Evolutionary conservation across 495 filamentous ascomycete species (phyloP), one percentile per base, ranked within the genome.

Genomic region (Daldinia concentrica): DNA sequence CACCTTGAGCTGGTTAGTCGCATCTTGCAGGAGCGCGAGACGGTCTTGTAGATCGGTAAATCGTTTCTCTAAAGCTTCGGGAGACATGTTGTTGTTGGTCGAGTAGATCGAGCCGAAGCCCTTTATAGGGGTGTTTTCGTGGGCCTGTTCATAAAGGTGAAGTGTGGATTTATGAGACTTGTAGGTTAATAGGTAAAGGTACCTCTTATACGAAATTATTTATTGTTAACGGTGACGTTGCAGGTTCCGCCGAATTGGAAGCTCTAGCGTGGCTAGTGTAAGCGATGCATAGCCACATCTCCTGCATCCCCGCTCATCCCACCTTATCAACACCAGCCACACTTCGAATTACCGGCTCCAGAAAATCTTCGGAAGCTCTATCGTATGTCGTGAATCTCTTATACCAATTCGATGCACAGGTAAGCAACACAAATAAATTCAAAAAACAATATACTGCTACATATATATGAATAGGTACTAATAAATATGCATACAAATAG

Each of bases 1-100:
- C n/a, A 90, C 87, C 62, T 90, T 85, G 24, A 90, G 87, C 68
- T 91, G 84, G 71, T 84, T 86, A 36, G 92, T 87, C 17, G 89
- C 83, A 56, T 91, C 87, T 54, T 91, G 90, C 14, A 96, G 84
- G 67, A 88, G 83, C 62, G 85, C 83, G 34, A 95, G 84, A 54
- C 92, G 90, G 59, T 86, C 83, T 34, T 90, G 86, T 27, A 95
- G 84, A 52, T 78, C 84, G 58, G 85, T 82, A 39, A 95, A 85
- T 54, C 92, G 90, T 66, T 86, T 83, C 51, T 90, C 86, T 26
- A 94, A 85, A 30, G 83, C 74, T 66, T 90, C 82, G 59, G 86
- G 82, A 15, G 90, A 87, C 85, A 88, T 45, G 41, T 19, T 45
- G 41, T 22, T 86, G 41, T 78, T 83, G 11, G 45, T 52, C n/a